Evolutionary conservation across 441 rosid genomes (phyloP), one percentile per base, ranked within the genome.

Genomic region (Erodium chrysanthum): DNA sequence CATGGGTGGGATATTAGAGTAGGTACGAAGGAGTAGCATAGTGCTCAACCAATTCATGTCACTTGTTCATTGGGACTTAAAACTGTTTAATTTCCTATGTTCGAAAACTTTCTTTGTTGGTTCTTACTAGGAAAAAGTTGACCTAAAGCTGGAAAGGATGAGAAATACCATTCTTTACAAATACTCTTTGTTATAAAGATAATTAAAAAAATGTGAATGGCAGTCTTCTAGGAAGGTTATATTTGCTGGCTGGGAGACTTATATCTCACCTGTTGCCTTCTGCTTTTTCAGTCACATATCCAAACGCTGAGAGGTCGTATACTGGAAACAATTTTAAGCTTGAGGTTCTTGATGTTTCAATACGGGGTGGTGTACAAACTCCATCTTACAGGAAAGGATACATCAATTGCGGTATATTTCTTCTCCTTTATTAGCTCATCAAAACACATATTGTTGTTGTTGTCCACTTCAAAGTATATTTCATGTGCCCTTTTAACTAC

Each of bases 331-430:
- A 72, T 95, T 40, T 82, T 95, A 78, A 86, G 97, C 73, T 76
- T 88, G 35, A 76, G 99, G 70, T 95, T 95, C 82, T 90, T 95
- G 67, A 76, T 95, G 50, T 95, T 92, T 85, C 99, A 95, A 81
- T 95, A 80, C 80, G 98, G 99, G 42, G 77, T 95, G 44, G 95
- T 92, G 63, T 95, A 95, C 92, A 95, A 95, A 82, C 81, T 95
- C 54, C 0, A 88, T 9, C 48, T 88, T 54, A 94, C 88, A 75
- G 82, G 79, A 64, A 10, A 68, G 18, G 0, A 86, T 73, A 91
- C 88, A 54, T 95, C 99, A 52, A 64, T 88, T 68, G 75, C 86
- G 84, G 99, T 94, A 58, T 58, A 58, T 18, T 58, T 58, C 62
- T 58, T 58, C 29, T 22, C 62, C 62, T 7, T 17, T 52, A 22